Percentiles rank a stretch among this genome's conserved stretches.
These are phyloP conservation scores for Grigorovia yakushimaensis DNA, from an alignment of 805 yeast species.

Conservation along the genomic window DNA sequence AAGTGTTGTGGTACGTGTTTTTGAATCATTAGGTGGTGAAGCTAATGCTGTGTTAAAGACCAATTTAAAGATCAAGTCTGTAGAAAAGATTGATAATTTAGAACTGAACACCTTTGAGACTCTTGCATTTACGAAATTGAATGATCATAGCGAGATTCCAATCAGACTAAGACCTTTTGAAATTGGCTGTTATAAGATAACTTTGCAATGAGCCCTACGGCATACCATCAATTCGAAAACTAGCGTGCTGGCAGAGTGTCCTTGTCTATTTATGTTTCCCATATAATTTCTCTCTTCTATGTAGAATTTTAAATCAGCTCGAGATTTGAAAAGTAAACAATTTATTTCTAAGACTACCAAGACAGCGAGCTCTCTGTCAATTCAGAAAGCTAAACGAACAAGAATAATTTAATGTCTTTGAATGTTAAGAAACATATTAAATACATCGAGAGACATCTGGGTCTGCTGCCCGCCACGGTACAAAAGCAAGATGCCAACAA, in stretches of 20 bases:
- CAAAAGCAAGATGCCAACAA: slow-evolving; percentile 62
- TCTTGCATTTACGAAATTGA: slow-evolving; percentile 24
- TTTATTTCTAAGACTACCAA: background rate
- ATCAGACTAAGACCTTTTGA: slow-evolving; percentile 66
- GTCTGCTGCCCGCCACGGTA: slow-evolving; percentile 42
- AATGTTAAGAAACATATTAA: slow-evolving; percentile 22
- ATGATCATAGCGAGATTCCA: slow-evolving; percentile 19
- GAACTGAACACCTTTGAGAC: slow-evolving; percentile 41
- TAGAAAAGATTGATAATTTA: slow-evolving; percentile 48
- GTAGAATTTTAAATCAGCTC: too few species aligned
- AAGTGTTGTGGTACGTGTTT: slow-evolving; percentile 61
- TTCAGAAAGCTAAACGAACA: too few species aligned
- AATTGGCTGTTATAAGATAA: slow-evolving; percentile 40
- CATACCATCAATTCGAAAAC: too few species aligned
- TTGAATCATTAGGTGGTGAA: slow-evolving; percentile 82
- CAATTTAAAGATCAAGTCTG: slow-evolving; percentile 35
- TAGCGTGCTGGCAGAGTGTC: too few species aligned
- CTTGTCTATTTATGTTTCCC: too few species aligned
- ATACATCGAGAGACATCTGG: slow-evolving; percentile 44
- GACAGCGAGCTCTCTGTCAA: too few species aligned
- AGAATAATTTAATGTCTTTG: background rate
- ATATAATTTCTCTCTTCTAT: too few species aligned
- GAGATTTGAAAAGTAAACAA: background rate
- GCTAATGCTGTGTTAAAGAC: slow-evolving; percentile 44
- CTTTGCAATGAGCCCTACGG: background rate